phyloP scores from a whole-genome alignment of 2,329 filamentous ascomycete genomes.

The Colletotrichum orchidophilum region DNA sequence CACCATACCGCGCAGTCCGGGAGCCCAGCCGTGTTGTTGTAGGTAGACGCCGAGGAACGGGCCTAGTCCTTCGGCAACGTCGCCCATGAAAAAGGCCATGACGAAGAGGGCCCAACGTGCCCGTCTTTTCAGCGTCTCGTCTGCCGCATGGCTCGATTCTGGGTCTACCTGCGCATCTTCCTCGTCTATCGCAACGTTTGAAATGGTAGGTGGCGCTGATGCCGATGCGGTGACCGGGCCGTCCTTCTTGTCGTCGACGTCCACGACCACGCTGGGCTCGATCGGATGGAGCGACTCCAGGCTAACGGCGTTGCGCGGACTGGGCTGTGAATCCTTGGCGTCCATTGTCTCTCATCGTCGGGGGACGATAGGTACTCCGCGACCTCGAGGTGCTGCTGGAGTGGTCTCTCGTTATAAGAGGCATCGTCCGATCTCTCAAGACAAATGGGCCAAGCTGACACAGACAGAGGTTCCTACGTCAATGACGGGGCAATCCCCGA shows the following conservation, averaged over 20 bases:
- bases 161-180: not conserved
- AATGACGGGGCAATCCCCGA: not conserved
- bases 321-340: conserved; percentile 2
- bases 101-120: conserved; percentile 22
- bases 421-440: not conserved
- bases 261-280: not conserved
- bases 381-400: not conserved
- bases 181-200: not conserved
- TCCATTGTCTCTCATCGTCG: conserved; percentile 9
- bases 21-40: conserved; percentile 24
- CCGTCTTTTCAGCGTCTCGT: conserved; percentile 11
- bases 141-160: not conserved
- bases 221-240: not conserved
- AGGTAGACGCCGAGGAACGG: conserved; percentile 28
- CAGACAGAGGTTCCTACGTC: conserved; percentile 7
- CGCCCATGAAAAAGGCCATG: conserved; percentile 28
- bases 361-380: not conserved
- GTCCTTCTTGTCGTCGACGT: conserved; percentile 5
- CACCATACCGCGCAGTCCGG: conserved; percentile 22
- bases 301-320: conserved; percentile 4
- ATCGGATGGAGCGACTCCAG: conserved; percentile 12
- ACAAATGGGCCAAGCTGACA: not conserved
- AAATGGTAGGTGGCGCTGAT: not conserved
- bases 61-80: conserved; percentile 20
- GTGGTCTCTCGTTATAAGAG: conserved; percentile 2